Conservation (phyloP, 192 early-diverging fungal genomes). For the Backusella circina region DNA sequence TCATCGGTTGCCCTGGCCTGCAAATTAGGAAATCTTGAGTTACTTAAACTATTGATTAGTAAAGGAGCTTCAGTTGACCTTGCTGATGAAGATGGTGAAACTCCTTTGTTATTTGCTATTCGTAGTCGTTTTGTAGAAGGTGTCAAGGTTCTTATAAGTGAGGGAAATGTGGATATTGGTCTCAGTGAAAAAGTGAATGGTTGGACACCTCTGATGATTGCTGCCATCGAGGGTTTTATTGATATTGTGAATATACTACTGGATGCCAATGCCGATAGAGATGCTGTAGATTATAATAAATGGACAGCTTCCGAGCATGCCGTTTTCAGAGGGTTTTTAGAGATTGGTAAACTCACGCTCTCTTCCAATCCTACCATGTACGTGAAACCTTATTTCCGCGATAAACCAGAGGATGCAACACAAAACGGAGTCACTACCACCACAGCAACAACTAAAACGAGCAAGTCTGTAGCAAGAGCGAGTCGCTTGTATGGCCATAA, state of each 20-base stretch:
- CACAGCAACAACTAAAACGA: constrained; percentile 17
- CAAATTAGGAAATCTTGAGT: constrained; percentile 43
- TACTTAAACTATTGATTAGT: constrained; percentile 48
- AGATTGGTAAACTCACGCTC: constrained; percentile 45
- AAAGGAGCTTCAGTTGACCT: constrained; percentile 55
- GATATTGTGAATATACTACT: constrained; percentile 51
- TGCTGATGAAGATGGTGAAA: constrained; percentile 69
- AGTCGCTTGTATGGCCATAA: constrained; percentile 59
- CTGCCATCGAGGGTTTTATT: constrained; percentile 59
- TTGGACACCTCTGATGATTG: constrained; percentile 61
- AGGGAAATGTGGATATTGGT: constrained; percentile 38
- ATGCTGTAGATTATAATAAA: constrained; percentile 41
- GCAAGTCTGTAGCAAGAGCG: constrained; percentile 23
- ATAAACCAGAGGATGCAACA: neutral
- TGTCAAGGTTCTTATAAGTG: constrained; percentile 43
- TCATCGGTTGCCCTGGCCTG: constrained; percentile 52
- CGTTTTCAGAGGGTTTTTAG: constrained; percentile 53
- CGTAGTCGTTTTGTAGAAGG: constrained; percentile 51
- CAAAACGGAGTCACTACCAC: too few species aligned
- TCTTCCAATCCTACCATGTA: constrained; percentile 9
- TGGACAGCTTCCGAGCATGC: constrained; percentile 66
- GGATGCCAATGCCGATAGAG: constrained; percentile 46
- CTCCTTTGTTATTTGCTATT: constrained; percentile 51
- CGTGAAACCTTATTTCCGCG: neutral
- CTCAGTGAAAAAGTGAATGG: constrained; percentile 53